Base-by-base conservation (phyloP, 1,284 basidiomycete species). In the Agroathelia rolfsii region DNA sequence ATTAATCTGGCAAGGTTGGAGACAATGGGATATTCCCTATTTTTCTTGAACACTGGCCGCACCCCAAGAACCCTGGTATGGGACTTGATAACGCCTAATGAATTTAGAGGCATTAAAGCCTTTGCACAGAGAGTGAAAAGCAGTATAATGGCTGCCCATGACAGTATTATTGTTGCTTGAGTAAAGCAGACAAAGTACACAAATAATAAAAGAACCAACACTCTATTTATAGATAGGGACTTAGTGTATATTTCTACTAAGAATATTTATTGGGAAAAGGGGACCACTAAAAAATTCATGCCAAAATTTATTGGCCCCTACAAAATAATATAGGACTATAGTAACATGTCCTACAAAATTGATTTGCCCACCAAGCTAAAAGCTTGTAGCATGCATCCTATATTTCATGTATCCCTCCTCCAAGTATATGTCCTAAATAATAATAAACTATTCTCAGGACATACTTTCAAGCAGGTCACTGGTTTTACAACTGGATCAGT, bases 231-330 rank as follows among this genome's bases (percentile, higher is more conserved):
- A 3, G 22, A 30, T 12, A 45, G 46, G 0, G 56, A 58, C 30
- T 31, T 54, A 11, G 53, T 53, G 0, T 59, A 58, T 33, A 15
- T 57, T 1, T 56, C 53, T 0, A 53, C 53, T 0, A 43, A 50
- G 37, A 55, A 57, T 36, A 29, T 58, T 3, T 28, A 11, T 10
- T 20, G 51, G 3, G 42, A 44, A 1, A 48, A 47, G 20, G 38
- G 39, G 1, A 13, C 34, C 2, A 45, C 45, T 4, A 25, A 43
- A 3, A 55, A 53, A 32, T 37, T 54, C 2, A 25, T 39, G 5
- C 53, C 53, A 0, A 54, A 52, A 32, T 54, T 36, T 24, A 28
- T 52, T 26, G 50, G 52, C 2, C 51, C 49, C 0, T 49, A 37
- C 31, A 7, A n/a, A 2, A 46, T 49, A 18, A 24, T 32, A 4